A percentile compares a stretch with the other conserved stretches of the same genome.
These are phyloP conservation scores for Globisporangium echinulatum DNA, from an alignment of 352 stramenopile genomes.

Conservation along the genomic window DNA sequence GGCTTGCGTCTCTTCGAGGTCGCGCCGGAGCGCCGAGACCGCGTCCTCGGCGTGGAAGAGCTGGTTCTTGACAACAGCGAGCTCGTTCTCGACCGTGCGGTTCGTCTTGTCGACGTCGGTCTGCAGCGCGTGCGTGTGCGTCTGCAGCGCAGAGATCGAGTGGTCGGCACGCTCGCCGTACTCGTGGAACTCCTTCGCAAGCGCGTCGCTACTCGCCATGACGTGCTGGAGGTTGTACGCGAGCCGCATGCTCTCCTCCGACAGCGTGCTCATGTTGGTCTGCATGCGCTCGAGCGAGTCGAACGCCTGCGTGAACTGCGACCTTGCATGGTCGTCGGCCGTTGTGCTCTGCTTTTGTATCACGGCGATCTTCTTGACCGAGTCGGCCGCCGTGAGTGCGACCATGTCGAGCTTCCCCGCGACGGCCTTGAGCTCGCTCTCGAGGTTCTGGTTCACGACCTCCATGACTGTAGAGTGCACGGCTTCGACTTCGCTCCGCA, in stretches of 20 bases:
- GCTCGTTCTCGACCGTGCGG: conserved; percentile 54
- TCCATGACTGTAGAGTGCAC: conserved; percentile 48
- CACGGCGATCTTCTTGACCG: conserved; percentile 46
- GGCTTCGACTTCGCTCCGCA: conserved; percentile 41
- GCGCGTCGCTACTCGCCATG: conserved; percentile 35
- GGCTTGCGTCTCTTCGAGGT: conserved; percentile 52
- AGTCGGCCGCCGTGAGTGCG: conserved; percentile 40
- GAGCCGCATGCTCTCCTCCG: conserved; percentile 64
- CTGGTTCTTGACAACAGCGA: conserved; percentile 61
- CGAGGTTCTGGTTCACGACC: conserved; percentile 49
- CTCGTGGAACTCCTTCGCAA: conserved; percentile 39
- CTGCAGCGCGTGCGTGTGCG: conserved; percentile 30
- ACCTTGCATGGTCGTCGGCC: conserved; percentile 48
- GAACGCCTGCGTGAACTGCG: conserved; percentile 57
- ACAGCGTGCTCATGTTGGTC: conserved; percentile 57
- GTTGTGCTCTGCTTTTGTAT: conserved; percentile 50
- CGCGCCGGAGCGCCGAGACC: conserved; percentile 44
- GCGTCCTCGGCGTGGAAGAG: conserved; percentile 72
- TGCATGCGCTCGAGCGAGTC: conserved; percentile 62
- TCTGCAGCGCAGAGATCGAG: conserved; percentile 31
- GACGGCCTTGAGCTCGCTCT: conserved; percentile 49
- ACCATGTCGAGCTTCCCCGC: conserved; percentile 48
- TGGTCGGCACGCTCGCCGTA: conserved; percentile 39
- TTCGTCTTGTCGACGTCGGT: conserved; percentile 41
- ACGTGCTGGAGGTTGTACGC: conserved; percentile 61